phyloP scores from a whole-genome alignment of 2,329 filamentous ascomycete genomes.

The Lasiodiplodia sp. region DNA sequence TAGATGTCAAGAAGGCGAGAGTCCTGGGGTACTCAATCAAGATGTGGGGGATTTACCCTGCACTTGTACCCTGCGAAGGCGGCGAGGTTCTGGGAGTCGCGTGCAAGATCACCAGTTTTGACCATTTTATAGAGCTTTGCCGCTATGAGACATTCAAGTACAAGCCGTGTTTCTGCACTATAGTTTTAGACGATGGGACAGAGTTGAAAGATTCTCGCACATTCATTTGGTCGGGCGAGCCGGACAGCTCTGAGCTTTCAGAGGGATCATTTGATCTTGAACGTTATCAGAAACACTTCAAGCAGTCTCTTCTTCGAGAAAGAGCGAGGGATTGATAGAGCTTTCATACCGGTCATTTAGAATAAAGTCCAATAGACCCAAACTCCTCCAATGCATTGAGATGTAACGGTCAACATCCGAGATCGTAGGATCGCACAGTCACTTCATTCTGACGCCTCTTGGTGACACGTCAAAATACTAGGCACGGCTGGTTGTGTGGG shows the following conservation, averaged over 20 bases:
- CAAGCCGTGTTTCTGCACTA: constrained; percentile 34
- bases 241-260: constrained; percentile 37
- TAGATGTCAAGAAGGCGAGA: constrained; percentile 34
- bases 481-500: neutral
- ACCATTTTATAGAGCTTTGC: constrained; percentile 34
- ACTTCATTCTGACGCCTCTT: neutral
- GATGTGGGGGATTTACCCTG: constrained; percentile 46
- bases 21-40: constrained; percentile 39
- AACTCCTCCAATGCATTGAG: neutral
- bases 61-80: constrained; percentile 32
- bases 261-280: constrained; percentile 38
- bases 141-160: constrained; percentile 38
- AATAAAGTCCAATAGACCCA: neutral
- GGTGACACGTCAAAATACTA: neutral
- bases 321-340: neutral
- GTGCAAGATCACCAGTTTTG: constrained; percentile 33
- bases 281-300: constrained; percentile 38
- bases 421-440: neutral
- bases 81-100: constrained; percentile 32
- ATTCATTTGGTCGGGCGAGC: constrained; percentile 37
- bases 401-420: neutral
- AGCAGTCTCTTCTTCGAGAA: constrained; percentile 30
- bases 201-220: constrained; percentile 31
- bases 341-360: neutral
- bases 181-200: constrained; percentile 31